Conservation (phyloP, 176 grass and related monocot species). For the Cenchrus americanus region DNA sequence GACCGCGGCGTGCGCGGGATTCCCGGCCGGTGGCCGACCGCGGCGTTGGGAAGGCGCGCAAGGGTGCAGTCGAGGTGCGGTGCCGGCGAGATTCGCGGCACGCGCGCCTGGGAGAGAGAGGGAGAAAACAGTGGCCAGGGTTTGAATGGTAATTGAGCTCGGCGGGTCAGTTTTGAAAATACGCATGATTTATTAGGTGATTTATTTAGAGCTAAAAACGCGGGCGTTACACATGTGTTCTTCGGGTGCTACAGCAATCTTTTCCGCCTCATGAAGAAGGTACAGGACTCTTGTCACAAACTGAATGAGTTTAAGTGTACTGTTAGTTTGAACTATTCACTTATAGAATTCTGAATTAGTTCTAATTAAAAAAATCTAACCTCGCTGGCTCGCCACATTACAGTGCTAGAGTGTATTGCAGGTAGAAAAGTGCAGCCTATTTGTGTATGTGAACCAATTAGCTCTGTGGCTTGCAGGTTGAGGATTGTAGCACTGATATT, state of each 20-base stretch:
- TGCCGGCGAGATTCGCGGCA: no score
- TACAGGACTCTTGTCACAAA: conserved; percentile 24
- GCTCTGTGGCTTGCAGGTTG: not conserved
- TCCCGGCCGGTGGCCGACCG: no score
- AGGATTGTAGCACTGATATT: not conserved
- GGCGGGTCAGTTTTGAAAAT: no score
- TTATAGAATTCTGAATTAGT: not conserved
- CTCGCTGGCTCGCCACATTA: not conserved
- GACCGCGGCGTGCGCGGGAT: no score
- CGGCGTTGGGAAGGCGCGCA: no score
- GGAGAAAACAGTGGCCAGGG: no score
- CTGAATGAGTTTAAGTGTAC: not conserved
- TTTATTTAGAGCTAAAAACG: no score
- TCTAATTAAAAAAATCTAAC: not conserved
- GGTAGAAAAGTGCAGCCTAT: not conserved
- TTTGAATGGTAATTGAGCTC: no score
- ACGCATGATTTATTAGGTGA: no score
- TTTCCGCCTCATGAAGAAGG: conserved; percentile 98
- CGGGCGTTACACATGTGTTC: conserved; percentile 95
- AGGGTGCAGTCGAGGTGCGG: no score
- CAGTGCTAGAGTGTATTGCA: not conserved
- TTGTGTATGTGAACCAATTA: conserved; percentile 22
- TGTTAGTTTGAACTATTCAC: not conserved
- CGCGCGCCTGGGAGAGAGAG: no score
- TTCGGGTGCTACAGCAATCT: conserved; percentile 99